Conservation (phyloP, 208 protist genomes). For the Leishmania lainsoni region DNA sequence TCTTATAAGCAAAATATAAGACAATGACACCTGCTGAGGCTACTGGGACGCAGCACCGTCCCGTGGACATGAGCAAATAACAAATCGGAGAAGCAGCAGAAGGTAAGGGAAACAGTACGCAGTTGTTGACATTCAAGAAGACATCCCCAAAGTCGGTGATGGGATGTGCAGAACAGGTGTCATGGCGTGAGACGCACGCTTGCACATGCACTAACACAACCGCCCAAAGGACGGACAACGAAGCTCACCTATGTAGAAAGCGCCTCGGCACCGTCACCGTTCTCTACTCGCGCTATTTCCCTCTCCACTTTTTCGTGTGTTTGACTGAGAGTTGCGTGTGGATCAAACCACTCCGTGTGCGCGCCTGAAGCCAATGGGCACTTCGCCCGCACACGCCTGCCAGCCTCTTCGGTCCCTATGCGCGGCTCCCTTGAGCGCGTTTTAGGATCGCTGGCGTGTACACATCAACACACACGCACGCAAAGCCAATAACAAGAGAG, state of each 20-base stretch:
- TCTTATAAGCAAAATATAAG: not conserved
- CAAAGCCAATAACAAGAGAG: not conserved
- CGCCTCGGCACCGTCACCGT: too few species aligned
- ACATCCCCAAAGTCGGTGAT: not conserved
- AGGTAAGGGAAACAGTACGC: not conserved
- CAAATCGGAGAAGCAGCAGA: not conserved
- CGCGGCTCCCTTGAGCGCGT: not conserved
- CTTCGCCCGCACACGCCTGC: not conserved
- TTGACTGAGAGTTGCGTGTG: not conserved
- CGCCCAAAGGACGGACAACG: not conserved
- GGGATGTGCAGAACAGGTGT: not conserved
- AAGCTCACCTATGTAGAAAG: not conserved
- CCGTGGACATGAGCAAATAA: not conserved
- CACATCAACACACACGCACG: too few species aligned
- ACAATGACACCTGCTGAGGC: not conserved
- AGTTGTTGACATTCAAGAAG: too few species aligned
- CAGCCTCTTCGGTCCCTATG: not conserved
- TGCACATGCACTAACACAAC: not conserved
- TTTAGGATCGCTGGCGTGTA: not conserved
- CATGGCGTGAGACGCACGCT: not conserved
- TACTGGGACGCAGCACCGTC: not conserved
- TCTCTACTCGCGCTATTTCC: not conserved
- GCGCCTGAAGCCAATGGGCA: not conserved
- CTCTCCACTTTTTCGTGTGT: not conserved
- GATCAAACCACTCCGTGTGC: not conserved